Base-by-base conservation (phyloP, 2,329 filamentous ascomycete genomes). In the Neofusicoccum laricinum region DNA sequence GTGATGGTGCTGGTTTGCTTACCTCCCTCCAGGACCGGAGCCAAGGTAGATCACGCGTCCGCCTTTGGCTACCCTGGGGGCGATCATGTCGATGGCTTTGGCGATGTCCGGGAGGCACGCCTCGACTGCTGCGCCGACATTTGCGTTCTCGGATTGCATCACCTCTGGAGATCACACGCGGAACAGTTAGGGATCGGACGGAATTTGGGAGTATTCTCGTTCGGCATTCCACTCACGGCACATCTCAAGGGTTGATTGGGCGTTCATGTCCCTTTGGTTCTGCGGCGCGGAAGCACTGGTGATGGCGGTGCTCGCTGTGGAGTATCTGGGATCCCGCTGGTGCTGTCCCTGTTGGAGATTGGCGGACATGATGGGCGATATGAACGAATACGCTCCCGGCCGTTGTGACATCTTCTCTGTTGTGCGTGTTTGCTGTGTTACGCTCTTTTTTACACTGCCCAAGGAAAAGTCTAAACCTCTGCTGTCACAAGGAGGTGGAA, bases 331-430 rank as follows among this genome's bases (percentile, higher is more conserved):
- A 6, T 30, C 25, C 25, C 40, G 40, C 14, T n/a, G 40, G 25
- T 40, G 55, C 17, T 41, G 36, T 34, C 14, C 11, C 15, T 58
- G 53, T 36, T 59, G 55, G 10, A 59, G 40, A 17, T 46, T 59
- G 55, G 40, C 55, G 25, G 40, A 34, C 41, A 48, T 59, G 55
- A 59, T 46, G 41, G 55, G 55, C 55, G 55, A 59, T 30, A 59
- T 36, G 41, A 59, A 59, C 10, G 55, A 59, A 10, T 36, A 46
- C 40, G 36, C 36, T 4, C n/a, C 17, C 17, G 40, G 55, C n/a
- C 36, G 38, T 1, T 40, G n/a, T 30, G 41, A 41, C 36, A 21
- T 30, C 25, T 30, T 30, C 7, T 30, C 25, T 41, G 34, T 21
- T 55, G 32, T 19, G 3, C 11, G 25, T 15, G 5, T 49, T 32